Percentiles rank a stretch among this genome's conserved stretches.
These are phyloP conservation scores for Elaeagnus macrophylla DNA, from an alignment of 306 rosid species.

Conservation along the genomic window DNA sequence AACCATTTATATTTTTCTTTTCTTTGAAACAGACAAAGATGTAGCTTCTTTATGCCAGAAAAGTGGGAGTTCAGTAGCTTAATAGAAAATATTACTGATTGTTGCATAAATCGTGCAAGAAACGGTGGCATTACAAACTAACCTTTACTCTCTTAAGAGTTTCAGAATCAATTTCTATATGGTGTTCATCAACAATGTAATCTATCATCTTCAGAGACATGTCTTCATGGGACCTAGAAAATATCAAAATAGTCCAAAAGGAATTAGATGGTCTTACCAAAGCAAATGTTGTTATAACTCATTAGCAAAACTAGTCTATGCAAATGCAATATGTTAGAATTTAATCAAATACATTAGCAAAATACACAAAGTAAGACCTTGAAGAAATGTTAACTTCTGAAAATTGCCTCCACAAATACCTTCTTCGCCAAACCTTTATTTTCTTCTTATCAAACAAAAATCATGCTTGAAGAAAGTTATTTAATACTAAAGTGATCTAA, in stretches of 20 bases:
- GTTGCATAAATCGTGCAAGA: neutral
- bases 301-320: neutral
- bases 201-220: constrained; percentile 84
- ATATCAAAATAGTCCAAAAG: constrained; percentile 3
- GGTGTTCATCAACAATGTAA: constrained; percentile 68
- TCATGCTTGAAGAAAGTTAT: too few species aligned
- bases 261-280: constrained; percentile 11
- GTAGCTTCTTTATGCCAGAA: constrained; percentile 6
- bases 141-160: constrained; percentile 59
- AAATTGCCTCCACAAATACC: too few species aligned
- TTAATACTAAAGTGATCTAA: too few species aligned
- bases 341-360: too few species aligned
- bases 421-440: too few species aligned
- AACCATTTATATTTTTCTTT: neutral
- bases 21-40: neutral
- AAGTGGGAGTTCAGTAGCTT: constrained; percentile 14
- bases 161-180: constrained; percentile 56
- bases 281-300: constrained; percentile 6
- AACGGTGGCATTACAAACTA: constrained; percentile 6
- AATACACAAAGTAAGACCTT: too few species aligned
- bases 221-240: constrained; percentile 73
- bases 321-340: constrained; percentile 16
- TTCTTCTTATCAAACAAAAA: too few species aligned
- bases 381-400: too few species aligned
- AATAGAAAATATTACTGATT: too few species aligned